Conservation (phyloP, 208 protist genomes). For the Acanthamoeba polyphaga region DNA sequence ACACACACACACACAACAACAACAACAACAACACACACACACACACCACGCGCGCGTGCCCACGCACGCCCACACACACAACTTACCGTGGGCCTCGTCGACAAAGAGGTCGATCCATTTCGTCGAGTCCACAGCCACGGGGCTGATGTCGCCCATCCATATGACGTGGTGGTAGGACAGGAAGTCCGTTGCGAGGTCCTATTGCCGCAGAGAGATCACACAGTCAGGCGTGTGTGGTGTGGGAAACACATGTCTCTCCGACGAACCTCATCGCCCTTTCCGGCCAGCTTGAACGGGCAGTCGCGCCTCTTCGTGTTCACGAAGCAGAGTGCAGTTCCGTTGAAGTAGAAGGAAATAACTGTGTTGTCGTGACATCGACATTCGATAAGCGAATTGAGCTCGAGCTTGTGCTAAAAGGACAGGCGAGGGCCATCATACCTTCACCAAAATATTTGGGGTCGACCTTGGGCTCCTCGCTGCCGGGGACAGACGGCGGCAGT, state of each 20-base stretch:
- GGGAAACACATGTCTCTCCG: no score
- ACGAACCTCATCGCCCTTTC: slow-evolving; percentile 48
- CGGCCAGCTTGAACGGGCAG: slow-evolving; percentile 41
- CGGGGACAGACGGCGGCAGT: neutral
- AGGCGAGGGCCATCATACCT: neutral
- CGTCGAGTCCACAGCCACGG: neutral
- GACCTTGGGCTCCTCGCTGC: slow-evolving; percentile 37
- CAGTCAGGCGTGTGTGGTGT: no score
- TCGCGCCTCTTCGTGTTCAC: slow-evolving; percentile 62
- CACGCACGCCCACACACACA: no score
- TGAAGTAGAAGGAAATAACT: slow-evolving; percentile 71
- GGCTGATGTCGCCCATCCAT: slow-evolving; percentile 64
- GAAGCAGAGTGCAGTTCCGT: slow-evolving; percentile 68
- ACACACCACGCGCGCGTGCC: neutral
- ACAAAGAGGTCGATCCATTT: slow-evolving; percentile 60
- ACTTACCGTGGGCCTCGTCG: neutral
- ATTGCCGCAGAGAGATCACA: neutral
- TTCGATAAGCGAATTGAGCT: no score
- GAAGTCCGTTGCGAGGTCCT: slow-evolving; percentile 54
- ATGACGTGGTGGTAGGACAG: slow-evolving; percentile 46
- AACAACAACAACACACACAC: no score
- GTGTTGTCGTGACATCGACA: neutral
- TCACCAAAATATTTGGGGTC: slow-evolving; percentile 72
- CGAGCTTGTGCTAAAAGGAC: no score
- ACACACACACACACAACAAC: neutral